Evolutionary conservation across 176 grass and related monocot species (phyloP).

Genomic region (Alopecurus myosuroides): DNA sequence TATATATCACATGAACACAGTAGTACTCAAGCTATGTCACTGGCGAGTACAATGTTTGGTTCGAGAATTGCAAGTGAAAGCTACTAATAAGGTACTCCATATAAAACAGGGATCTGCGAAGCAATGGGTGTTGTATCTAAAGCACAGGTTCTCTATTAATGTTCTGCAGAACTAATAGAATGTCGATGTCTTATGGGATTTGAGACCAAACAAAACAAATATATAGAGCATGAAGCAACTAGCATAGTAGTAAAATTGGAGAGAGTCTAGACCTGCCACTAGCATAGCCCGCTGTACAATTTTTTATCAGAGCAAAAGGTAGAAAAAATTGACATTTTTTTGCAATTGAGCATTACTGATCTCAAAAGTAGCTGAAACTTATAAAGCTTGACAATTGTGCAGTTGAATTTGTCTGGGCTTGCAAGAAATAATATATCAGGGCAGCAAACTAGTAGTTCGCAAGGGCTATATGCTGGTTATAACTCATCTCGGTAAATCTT

Average conservation of each 20-base stretch:
- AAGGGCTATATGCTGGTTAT: constrained; percentile 36
- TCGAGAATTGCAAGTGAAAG: background rate
- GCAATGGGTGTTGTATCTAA: no score
- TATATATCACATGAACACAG: background rate
- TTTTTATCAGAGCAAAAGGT: constrained; percentile 80
- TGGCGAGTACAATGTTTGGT: background rate
- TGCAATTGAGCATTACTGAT: background rate
- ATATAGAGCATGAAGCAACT: background rate
- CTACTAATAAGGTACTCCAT: background rate
- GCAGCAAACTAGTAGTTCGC: constrained; percentile 57
- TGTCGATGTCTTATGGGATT: background rate
- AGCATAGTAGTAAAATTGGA: background rate
- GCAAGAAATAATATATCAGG: constrained; percentile 63
- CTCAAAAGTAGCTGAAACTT: constrained; percentile 24
- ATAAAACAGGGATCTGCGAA: no score
- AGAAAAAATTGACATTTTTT: constrained; percentile 11
- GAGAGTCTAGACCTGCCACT: no score
- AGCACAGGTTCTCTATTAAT: background rate
- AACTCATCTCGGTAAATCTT: constrained; percentile 49
- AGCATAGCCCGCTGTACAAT: constrained; percentile 83
- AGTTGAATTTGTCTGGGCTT: constrained; percentile 73
- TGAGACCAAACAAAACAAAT: background rate
- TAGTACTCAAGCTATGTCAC: no score
- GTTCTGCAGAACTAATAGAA: no score
- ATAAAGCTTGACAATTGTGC: constrained; percentile 33